Evolutionary conservation across 768 basidiomycete genomes (phyloP).

Genomic region (Lactarius hatsudake): DNA sequence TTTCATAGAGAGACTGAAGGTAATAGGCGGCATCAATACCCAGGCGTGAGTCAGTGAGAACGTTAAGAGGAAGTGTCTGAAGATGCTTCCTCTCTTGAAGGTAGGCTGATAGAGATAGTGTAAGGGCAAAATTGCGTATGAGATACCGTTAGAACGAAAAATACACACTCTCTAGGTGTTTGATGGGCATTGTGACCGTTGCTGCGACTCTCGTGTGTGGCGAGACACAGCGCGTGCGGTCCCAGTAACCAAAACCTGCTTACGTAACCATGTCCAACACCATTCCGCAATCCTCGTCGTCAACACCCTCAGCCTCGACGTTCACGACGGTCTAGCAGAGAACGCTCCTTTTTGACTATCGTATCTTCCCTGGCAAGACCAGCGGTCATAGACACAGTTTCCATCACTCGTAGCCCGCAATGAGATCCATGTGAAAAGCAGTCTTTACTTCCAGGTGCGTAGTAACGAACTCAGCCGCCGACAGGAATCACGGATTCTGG

Average conservation of each 20-base stretch:
- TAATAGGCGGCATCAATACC: slow-evolving; percentile 97
- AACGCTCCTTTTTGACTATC: no score
- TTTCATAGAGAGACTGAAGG: slow-evolving; percentile 73
- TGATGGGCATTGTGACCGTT: slow-evolving; percentile 63
- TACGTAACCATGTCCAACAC: slow-evolving; percentile 1
- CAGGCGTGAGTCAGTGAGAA: slow-evolving; percentile 86
- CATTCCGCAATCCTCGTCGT: neutral
- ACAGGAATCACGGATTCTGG: neutral
- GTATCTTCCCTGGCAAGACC: neutral
- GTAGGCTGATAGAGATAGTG: slow-evolving; percentile 52
- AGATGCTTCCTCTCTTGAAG: slow-evolving; percentile 86
- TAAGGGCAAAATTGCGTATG: slow-evolving; percentile 2
- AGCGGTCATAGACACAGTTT: neutral
- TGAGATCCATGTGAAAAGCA: neutral
- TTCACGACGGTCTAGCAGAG: neutral
- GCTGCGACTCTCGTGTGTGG: slow-evolving; percentile 14
- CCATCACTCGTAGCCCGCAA: neutral
- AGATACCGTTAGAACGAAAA: neutral
- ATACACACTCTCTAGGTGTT: slow-evolving; percentile 74
- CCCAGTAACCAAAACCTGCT: slow-evolving; percentile 14
- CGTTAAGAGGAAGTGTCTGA: slow-evolving; percentile 75
- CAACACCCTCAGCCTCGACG: neutral
- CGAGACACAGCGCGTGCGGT: neutral
- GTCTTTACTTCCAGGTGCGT: neutral
- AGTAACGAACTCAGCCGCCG: slow-evolving; percentile 5